Base-by-base conservation (phyloP, 2,329 filamentous ascomycete genomes). In the Ceratocystis albifundus region DNA sequence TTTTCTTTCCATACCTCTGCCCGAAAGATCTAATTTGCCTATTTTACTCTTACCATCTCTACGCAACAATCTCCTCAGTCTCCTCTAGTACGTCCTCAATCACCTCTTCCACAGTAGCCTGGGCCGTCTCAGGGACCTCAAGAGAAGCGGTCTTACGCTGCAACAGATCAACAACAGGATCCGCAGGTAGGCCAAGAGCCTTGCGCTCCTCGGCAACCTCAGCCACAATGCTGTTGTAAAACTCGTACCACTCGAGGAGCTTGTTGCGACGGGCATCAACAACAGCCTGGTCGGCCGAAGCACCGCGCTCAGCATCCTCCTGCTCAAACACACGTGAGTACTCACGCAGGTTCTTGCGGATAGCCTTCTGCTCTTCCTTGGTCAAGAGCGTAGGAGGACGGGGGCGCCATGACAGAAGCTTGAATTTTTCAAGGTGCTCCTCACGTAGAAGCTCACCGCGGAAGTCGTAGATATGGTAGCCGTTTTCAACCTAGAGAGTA, bases 401-500 rank as follows among this genome's bases (percentile, higher is more conserved):
- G 22, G 94, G 94, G 57, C 94, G 88, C 94, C 94, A 99, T 69
- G 89, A 77, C 78, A 92, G 90, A 77, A 99, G 94, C 84, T 96
- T 96, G 84, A 99, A 97, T 77, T 95, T 95, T 71, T 99, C 94
- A 68, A 96, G 83, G 64, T 86, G 87, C 77, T 96, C 90, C 78
- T 99, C 95, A 68, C 91, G 87, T 65, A 99, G 85, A 65, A 88
- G 84, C 72, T 89, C 87, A 70, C 94, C 95, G 76, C 87, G 89
- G 84, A 99, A 99, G 75, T 96, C 92, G 83, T 96, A 97, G 69
- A 99, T 80, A 76, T 97, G 93, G 81, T 96, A 99, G 70, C 94
- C 94, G 75, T 97, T 99, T 81, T 99, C 94, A 36, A 66, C 41
- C n/a, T 65, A 64, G 10, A 41, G 36, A 41, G 36, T 12, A 4